Evolutionary conservation across 495 filamentous ascomycete species (phyloP).

Genomic region (Neurospora sp.): DNA sequence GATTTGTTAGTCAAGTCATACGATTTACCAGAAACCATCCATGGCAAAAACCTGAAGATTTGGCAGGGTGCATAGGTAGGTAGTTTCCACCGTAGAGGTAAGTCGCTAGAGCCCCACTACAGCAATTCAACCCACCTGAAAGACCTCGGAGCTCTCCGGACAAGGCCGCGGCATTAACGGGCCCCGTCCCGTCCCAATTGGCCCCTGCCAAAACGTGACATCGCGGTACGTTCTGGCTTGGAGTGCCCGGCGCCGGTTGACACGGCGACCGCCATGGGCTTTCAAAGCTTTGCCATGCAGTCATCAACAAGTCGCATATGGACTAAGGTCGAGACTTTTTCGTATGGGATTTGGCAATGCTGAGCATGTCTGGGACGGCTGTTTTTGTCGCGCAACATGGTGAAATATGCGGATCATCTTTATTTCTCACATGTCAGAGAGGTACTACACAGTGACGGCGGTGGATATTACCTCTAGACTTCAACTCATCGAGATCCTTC

Average conservation of each 20-base stretch:
- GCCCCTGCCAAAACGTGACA: not conserved
- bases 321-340: not conserved
- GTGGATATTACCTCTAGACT: not conserved
- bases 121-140: no score
- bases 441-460: not conserved
- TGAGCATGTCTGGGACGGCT: not conserved
- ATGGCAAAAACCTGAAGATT: not conserved
- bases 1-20: not conserved
- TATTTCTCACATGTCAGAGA: not conserved
- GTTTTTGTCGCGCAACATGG: not conserved
- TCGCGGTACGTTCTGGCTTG: not conserved
- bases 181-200: not conserved
- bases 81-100: not conserved
- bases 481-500: not conserved
- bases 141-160: not conserved
- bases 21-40: not conserved
- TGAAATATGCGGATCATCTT: not conserved
- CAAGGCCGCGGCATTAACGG: not conserved
- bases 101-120: not conserved
- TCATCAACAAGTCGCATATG: not conserved
- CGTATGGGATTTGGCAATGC: not conserved
- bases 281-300: not conserved
- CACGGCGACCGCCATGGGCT: not conserved
- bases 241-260: not conserved
- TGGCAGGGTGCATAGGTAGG: not conserved